These are phyloP conservation scores for Malassezia furfur DNA, from an alignment of 1,284 basidiomycete species.

Conservation along the genomic window DNA sequence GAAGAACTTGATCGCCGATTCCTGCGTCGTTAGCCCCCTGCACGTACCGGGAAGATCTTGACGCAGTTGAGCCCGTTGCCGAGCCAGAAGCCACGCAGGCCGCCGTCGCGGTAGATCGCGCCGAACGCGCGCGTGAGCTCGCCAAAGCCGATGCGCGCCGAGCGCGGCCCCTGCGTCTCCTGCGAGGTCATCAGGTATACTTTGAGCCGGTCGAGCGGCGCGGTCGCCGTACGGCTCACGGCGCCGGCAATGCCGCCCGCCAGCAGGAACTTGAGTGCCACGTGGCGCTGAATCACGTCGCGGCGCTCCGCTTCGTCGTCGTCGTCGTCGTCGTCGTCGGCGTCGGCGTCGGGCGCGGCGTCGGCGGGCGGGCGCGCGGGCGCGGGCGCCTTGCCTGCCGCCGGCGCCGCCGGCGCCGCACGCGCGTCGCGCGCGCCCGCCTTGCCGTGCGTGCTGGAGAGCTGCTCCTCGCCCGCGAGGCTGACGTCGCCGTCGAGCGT, in stretches of 20 bases:
- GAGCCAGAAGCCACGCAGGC: slow-evolving; percentile 83
- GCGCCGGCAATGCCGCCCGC: slow-evolving; percentile 91
- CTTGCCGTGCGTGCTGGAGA: slow-evolving; percentile 16
- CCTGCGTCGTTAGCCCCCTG: slow-evolving; percentile 40
- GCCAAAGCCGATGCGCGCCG: slow-evolving; percentile 42
- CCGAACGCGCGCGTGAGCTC: slow-evolving; percentile 64
- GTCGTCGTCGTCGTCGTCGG: slow-evolving; percentile 42
- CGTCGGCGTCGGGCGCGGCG: slow-evolving; percentile 8
- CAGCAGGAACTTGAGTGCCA: slow-evolving; percentile 76
- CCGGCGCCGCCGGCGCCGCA: background rate
- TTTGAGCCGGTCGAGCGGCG: slow-evolving; percentile 93
- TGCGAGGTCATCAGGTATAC: slow-evolving; percentile 83
- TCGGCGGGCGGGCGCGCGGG: slow-evolving; percentile 14
- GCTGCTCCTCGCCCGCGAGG: slow-evolving; percentile 38
- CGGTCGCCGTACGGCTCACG: slow-evolving; percentile 92
- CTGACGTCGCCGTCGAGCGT: slow-evolving; percentile 44
- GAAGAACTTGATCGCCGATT: slow-evolving; percentile 97
- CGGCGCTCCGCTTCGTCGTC: slow-evolving; percentile 57
- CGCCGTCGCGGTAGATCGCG: slow-evolving; percentile 65
- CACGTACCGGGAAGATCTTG: slow-evolving; percentile 70
- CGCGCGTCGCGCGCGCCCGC: background rate
- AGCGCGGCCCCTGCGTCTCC: slow-evolving; percentile 10
- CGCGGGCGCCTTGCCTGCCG: background rate
- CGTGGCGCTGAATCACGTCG: slow-evolving; percentile 59
- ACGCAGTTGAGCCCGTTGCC: slow-evolving; percentile 60